Percentiles rank a stretch among this genome's conserved stretches.
These are phyloP conservation scores for Daldinia concentrica DNA, from an alignment of 495 filamentous ascomycete species.

Conservation along the genomic window DNA sequence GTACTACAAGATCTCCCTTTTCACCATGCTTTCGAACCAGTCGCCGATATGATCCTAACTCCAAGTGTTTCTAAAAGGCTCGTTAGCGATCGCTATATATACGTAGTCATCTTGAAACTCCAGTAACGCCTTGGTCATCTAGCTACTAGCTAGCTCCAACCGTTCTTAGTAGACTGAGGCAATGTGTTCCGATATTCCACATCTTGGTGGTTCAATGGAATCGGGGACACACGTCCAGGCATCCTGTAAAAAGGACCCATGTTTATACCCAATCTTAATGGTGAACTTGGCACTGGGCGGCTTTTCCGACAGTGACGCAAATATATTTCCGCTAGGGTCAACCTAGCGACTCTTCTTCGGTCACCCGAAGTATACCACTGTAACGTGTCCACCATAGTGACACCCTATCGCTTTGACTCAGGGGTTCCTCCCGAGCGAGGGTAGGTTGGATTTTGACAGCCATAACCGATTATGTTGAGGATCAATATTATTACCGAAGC, in stretches of 20 bases:
- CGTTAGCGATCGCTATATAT: conserved; percentile 31
- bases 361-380: conserved; percentile 14
- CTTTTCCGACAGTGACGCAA: conserved; percentile 27
- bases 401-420: conserved; percentile 5
- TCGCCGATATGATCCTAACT: conserved; percentile 8
- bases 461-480: background rate
- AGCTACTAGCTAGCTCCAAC: conserved; percentile 4
- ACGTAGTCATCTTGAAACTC: conserved; percentile 10
- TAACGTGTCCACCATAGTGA: conserved; percentile 14
- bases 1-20: background rate
- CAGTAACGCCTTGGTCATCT: conserved; percentile 3
- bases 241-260: conserved; percentile 7
- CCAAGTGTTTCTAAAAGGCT: conserved; percentile 4
- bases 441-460: background rate
- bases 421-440: conserved; percentile 6
- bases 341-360: background rate
- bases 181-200: background rate
- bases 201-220: background rate
- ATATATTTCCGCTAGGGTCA: conserved; percentile 13
- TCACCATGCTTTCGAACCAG: background rate
- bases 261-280: conserved; percentile 3
- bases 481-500: background rate
- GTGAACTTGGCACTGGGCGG: conserved; percentile 22
- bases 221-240: conserved; percentile 1
- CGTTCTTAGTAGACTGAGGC: background rate